Percentiles rank a stretch among this genome's conserved stretches.
phyloP scores from a whole-genome alignment of 192 early-diverging fungal genomes.

The Gorgonomyces haynaldii region DNA sequence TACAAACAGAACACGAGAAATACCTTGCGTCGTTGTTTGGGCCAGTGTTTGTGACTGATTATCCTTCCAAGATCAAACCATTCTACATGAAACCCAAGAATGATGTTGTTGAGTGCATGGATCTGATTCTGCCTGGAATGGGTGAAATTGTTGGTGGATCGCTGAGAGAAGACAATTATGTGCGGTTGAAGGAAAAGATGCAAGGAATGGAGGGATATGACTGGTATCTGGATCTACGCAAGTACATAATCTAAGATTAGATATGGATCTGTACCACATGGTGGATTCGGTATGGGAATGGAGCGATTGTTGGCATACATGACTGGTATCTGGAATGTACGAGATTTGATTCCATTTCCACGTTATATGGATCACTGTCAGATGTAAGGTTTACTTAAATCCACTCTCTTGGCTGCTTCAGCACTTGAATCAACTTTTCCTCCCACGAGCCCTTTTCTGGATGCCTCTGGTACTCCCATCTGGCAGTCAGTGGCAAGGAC shows the following conservation, averaged over 20 bases:
- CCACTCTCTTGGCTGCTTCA: slow-evolving; percentile 75
- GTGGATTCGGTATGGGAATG: slow-evolving; percentile 85
- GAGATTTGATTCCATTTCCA: slow-evolving; percentile 56
- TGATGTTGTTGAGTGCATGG: slow-evolving; percentile 90
- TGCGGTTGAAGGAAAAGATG: neutral
- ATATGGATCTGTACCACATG: slow-evolving; percentile 75
- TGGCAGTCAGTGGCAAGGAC: slow-evolving; percentile 82
- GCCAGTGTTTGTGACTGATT: slow-evolving; percentile 88
- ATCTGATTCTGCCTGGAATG: slow-evolving; percentile 94
- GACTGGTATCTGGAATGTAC: slow-evolving; percentile 67
- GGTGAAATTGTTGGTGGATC: slow-evolving; percentile 98
- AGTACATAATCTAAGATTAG: neutral
- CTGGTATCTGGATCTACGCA: slow-evolving; percentile 77
- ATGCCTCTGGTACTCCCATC: slow-evolving; percentile 88
- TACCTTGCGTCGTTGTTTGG: slow-evolving; percentile 59
- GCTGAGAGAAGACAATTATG: slow-evolving; percentile 54
- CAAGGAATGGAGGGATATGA: slow-evolving; percentile 46
- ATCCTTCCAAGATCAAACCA: slow-evolving; percentile 94
- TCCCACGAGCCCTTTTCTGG: slow-evolving; percentile 61
- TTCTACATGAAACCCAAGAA: slow-evolving; percentile 97
- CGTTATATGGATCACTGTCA: slow-evolving; percentile 36
- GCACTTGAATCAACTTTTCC: slow-evolving; percentile 61
- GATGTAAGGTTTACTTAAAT: slow-evolving; percentile 25
- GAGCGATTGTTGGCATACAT: slow-evolving; percentile 68
- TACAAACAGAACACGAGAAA: slow-evolving; percentile 81